Evolutionary conservation across 2,329 filamentous ascomycete species (phyloP), one percentile per base, ranked within the genome.

Genomic region (Lecanicillium sp.): DNA sequence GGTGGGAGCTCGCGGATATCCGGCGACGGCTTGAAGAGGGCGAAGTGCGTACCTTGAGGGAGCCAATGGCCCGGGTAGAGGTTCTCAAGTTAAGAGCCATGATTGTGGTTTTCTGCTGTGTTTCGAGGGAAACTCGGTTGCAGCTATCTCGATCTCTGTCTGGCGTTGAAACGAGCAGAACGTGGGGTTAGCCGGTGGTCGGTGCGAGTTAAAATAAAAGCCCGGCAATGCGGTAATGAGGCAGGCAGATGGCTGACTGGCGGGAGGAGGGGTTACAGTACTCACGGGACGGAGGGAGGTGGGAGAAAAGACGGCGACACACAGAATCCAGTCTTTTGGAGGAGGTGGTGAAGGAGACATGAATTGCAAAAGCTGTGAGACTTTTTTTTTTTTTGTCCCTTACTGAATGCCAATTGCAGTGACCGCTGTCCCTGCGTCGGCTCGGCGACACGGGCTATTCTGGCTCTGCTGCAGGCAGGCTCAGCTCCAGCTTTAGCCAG

Each of bases 41-140:
- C 12, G 17, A 15, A n/a, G 38, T 14, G 51, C 74, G 62, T 71
- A 86, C 84, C 71, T 79, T 80, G 50, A 84, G 65, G 57, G 77
- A 78, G 66, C 79, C 74, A 56, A 87, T 67, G 58, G 81, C 83
- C 67, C 78, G 74, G 36, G 79, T 72, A 48, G 82, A 79, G 56
- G 74, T 72, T 65, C 79, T 75, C 50, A 83, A 67, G 58, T 78
- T 82, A 65, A 86, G 70, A 47, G 83, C 78, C 84, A 87, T 87
- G 52, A 60, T 65, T 56, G 36, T 20, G 38, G 24, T 30, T 29
- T 46, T 38, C 41, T 32, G n/a, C 2, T 35, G 33, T 27, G 38
- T 39, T 45, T 9, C 15, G 12, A 23, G 9, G 21, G n/a, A 5
- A 35, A 15, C 27, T 32, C 15, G 24, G 36, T 8, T 47, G 37